Base-by-base conservation (phyloP, 768 basidiomycete species). In the Mycena amicta region DNA sequence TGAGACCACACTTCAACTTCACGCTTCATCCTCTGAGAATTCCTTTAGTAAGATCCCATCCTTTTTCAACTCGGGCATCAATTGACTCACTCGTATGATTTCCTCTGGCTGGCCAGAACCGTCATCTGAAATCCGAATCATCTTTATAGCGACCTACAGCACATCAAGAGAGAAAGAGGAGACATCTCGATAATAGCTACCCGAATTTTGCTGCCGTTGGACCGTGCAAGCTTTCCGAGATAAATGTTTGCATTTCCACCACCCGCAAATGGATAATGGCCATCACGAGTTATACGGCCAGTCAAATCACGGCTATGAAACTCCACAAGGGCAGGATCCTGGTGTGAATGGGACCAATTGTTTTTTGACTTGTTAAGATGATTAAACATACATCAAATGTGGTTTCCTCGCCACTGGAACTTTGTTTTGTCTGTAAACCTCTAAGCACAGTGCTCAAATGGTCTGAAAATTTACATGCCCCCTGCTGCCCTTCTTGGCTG, bases 231-330 rank as follows among this genome's bases (percentile, higher is more conserved):
- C 33, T 47, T 62, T 5, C 61, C 61, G 15, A 53, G 46, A 22
- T 61, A 61, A 4, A 57, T 53, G 28, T 61, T 61, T 27, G 60
- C 45, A 26, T 53, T 57, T 6, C 53, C 61, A 13, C 61, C 61
- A 5, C 57, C 45, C 27, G 57, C 57, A 52, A 62, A 59, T n/a
- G 61, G 61, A 25, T 50, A 55, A 23, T 51, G 53, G 22, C 52
- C 53, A 23, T 59, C 47, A 23, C 52, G 61, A 16, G 43, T 40
- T 13, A 62, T 45, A 1, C 47, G 39, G 5, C 53, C 57, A 6
- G 23, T 37, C 16, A 58, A 29, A 41, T 46, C 31, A 12, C 43
- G 52, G 15, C 28, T 41, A 46, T 25, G 23, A 23, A 46, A 46
- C 11, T 46, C 33, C n/a, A n/a, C n/a, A n/a, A n/a, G n/a, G n/a